Conservation (phyloP, 2,329 filamentous ascomycete species). For the Decorospora gaudefroyi region DNA sequence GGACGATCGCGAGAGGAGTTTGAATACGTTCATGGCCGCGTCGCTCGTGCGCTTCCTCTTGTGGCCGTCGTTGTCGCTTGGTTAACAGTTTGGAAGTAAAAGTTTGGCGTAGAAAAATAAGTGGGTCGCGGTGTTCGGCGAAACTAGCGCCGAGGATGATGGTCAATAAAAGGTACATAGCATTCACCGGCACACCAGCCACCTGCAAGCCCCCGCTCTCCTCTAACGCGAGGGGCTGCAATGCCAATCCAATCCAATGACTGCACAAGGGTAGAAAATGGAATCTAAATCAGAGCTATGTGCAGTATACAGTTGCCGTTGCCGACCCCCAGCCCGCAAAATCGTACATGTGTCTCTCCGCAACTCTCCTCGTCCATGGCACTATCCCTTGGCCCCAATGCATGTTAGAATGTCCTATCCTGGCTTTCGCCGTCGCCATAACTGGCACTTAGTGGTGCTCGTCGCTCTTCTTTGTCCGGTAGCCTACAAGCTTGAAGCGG, state of each 20-base stretch:
- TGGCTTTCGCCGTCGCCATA: conserved; percentile 9
- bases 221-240: not conserved
- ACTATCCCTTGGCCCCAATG: conserved; percentile 5
- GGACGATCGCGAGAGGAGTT: conserved; percentile 70
- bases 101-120: conserved; percentile 30
- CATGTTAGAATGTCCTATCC: conserved; percentile 14
- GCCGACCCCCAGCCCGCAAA: conserved; percentile 16
- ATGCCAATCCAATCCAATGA: conserved; percentile 36
- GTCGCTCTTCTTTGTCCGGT: conserved; percentile 56
- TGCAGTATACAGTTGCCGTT: conserved; percentile 48
- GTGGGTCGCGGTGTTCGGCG: conserved; percentile 23
- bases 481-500: conserved; percentile 91
- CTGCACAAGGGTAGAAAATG: conserved; percentile 41
- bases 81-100: conserved; percentile 16
- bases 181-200: conserved; percentile 6
- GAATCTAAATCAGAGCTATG: conserved; percentile 49
- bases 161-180: too few species aligned
- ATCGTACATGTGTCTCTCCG: conserved; percentile 28
- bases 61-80: conserved; percentile 1
- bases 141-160: conserved; percentile 26
- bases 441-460: conserved; percentile 39
- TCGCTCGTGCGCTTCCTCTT: not conserved
- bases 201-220: not conserved
- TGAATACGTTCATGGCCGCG: conserved; percentile 69
- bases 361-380: conserved; percentile 2